Conservation (phyloP, 257 asterid species). For the Nicotiana benthamiana region DNA sequence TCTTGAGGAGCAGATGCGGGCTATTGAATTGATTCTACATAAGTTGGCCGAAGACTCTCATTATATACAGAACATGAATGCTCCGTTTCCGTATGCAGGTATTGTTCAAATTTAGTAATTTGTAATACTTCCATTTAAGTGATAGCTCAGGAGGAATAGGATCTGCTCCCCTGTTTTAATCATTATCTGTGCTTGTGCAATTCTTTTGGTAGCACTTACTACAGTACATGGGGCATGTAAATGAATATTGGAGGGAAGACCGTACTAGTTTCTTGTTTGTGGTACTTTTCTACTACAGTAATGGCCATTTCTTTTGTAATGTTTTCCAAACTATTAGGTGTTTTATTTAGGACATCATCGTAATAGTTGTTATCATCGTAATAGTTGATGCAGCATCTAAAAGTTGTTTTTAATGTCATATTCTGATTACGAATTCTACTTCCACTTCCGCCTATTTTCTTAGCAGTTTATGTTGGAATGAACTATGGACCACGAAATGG, state of each 20-base stretch:
- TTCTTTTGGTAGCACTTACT: neutral
- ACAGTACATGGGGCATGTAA: neutral
- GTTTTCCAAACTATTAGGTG: neutral
- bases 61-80: slow-evolving; percentile 59
- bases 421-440: neutral
- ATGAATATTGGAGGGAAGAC: neutral
- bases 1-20: slow-evolving; percentile 68
- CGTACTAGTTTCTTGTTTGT: neutral
- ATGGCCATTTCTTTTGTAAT: neutral
- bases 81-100: slow-evolving; percentile 83
- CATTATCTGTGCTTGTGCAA: neutral
- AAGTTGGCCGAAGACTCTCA: slow-evolving; percentile 71
- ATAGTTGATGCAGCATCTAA: neutral
- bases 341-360: neutral
- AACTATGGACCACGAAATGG: slow-evolving; percentile 28
- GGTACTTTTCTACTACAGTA: neutral
- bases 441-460: neutral
- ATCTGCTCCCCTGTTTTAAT: neutral
- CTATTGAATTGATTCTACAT: slow-evolving; percentile 70
- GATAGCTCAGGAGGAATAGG: neutral
- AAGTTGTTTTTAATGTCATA: neutral
- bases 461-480: slow-evolving; percentile 24
- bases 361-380: neutral
- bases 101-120: neutral
- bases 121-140: neutral